Percentiles rank a stretch among this genome's conserved stretches.
These are phyloP conservation scores for Juncus effusus DNA, from an alignment of 176 grass and related monocot genomes.

Conservation along the genomic window DNA sequence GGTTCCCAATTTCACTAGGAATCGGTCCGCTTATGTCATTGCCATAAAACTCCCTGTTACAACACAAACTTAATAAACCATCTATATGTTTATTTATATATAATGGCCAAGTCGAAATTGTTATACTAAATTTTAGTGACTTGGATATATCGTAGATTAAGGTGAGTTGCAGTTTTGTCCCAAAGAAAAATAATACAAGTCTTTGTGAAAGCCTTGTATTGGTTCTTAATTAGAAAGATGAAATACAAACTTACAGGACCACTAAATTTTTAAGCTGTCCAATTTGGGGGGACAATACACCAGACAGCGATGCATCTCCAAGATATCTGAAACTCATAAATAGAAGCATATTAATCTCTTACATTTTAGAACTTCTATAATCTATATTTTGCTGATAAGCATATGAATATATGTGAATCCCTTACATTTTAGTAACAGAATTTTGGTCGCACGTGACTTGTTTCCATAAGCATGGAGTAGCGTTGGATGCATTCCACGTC, in stretches of 20 bases:
- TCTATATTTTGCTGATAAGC: too few relatives aligned
- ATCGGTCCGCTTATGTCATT: conserved; percentile 67
- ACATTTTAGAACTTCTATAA: background rate
- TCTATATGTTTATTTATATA: too few relatives aligned
- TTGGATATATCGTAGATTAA: too few relatives aligned
- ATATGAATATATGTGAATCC: background rate
- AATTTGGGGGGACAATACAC: conserved; percentile 21
- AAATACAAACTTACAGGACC: conserved; percentile 20
- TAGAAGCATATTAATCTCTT: too few relatives aligned
- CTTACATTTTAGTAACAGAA: conserved; percentile 31
- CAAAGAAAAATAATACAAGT: too few relatives aligned
- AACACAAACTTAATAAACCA: too few relatives aligned
- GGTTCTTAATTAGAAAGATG: too few relatives aligned
- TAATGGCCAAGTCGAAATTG: too few relatives aligned
- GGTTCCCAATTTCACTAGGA: conserved; percentile 61
- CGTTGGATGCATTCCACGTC: conserved; percentile 18
- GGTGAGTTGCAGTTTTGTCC: too few relatives aligned
- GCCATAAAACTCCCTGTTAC: conserved; percentile 68
- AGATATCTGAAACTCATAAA: conserved; percentile 11
- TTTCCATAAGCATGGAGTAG: conserved; percentile 25
- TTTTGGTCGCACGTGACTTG: conserved; percentile 27
- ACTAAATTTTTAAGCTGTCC: conserved; percentile 29
- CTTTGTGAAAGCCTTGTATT: too few relatives aligned
- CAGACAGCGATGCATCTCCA: conserved; percentile 27
- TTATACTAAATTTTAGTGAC: too few relatives aligned